Evolutionary conservation across 2,329 filamentous ascomycete species (phyloP).

Genomic region (Claviceps purpurea): DNA sequence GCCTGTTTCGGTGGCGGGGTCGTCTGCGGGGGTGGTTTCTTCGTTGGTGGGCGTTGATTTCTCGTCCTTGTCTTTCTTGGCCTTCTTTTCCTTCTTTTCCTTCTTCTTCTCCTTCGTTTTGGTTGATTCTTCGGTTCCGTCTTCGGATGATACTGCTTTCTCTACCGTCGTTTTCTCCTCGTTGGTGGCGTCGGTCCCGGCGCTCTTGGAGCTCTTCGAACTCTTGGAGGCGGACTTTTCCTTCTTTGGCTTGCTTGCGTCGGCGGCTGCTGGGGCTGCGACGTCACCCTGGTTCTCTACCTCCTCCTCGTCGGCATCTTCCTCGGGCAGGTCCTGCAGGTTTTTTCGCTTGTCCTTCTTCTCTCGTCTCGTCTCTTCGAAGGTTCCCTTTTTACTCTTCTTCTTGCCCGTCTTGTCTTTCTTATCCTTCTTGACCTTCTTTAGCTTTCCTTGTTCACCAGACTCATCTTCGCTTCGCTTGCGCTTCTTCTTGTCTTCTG

Average conservation of each 20-base stretch:
- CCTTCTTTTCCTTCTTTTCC: constrained; percentile 21
- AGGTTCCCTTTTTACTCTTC: constrained; percentile 19
- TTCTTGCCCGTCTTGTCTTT: constrained; percentile 18
- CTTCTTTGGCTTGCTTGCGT: constrained; percentile 13
- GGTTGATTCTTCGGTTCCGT: constrained; percentile 6
- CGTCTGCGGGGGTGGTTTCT: constrained; percentile 7
- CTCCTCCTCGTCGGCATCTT: constrained; percentile 15
- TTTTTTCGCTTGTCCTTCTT: constrained; percentile 28
- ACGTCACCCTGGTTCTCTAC: constrained; percentile 7
- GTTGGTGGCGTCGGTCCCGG: constrained; percentile 5
- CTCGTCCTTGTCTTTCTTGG: not conserved
- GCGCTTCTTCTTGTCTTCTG: constrained; percentile 26
- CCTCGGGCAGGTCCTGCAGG: constrained; percentile 23
- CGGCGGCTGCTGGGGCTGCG: constrained; percentile 8
- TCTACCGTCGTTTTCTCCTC: too few relatives aligned
- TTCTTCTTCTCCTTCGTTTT: constrained; percentile 4
- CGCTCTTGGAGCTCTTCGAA: constrained; percentile 11
- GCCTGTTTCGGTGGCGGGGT: constrained; percentile 7
- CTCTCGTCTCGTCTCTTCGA: constrained; percentile 24
- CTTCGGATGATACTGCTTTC: too few relatives aligned
- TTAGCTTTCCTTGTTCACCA: constrained; percentile 11
- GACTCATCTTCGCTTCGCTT: constrained; percentile 20
- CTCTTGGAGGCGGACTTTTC: constrained; percentile 8
- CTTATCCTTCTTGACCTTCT: constrained; percentile 17
- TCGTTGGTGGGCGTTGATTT: constrained; percentile 4